Percentiles rank a stretch among this genome's conserved stretches.
These are phyloP conservation scores for Sporothrix inflata DNA, from an alignment of 2,329 filamentous ascomycete genomes.

Conservation along the genomic window DNA sequence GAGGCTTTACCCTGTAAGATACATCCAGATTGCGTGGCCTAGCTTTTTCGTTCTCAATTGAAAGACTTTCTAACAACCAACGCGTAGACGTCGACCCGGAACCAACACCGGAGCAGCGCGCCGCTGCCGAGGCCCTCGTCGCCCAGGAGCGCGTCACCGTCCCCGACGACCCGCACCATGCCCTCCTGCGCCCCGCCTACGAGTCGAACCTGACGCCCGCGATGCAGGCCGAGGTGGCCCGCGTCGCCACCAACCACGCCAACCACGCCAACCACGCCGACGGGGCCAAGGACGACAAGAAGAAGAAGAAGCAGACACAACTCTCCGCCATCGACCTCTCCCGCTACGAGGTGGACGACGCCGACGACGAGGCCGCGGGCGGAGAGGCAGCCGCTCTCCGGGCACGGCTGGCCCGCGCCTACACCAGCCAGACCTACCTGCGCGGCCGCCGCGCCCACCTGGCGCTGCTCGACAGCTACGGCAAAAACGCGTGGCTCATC, in stretches of 20 bases:
- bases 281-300: not conserved
- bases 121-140: conserved; percentile 71
- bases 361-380: conserved; percentile 45
- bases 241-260: conserved; percentile 56
- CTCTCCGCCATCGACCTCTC: conserved; percentile 71
- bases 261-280: conserved; percentile 26
- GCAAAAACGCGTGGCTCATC: conserved; percentile 90
- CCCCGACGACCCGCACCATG: conserved; percentile 54
- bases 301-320: conserved; percentile 26
- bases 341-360: conserved; percentile 79
- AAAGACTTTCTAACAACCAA: conserved; percentile 31
- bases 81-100: conserved; percentile 78
- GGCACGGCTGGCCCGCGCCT: conserved; percentile 54
- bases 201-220: conserved; percentile 64
- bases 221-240: conserved; percentile 69
- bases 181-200: conserved; percentile 58
- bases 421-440: conserved; percentile 57
- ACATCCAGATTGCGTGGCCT: conserved; percentile 41
- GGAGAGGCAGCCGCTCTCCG: conserved; percentile 42
- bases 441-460: conserved; percentile 59
- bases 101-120: conserved; percentile 64
- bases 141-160: conserved; percentile 60
- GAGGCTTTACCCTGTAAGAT: conserved; percentile 86
- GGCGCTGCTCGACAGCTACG: conserved; percentile 74
- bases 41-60: conserved; percentile 30